Conservation (phyloP, 2,329 filamentous ascomycete genomes). For the Aspergillus udagawae region DNA sequence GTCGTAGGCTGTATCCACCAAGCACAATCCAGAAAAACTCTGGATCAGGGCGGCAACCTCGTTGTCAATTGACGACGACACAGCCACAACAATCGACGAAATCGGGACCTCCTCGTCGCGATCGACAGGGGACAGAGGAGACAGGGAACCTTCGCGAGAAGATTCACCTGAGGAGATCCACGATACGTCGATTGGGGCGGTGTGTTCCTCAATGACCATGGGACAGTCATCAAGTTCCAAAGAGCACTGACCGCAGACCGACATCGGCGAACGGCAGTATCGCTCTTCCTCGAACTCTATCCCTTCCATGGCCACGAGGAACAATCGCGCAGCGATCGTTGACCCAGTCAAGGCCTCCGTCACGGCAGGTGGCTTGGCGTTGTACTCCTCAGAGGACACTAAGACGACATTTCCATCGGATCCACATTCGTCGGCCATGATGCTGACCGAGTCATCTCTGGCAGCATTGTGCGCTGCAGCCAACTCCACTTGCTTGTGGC, state of each 20-base stretch:
- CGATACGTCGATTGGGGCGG: neutral
- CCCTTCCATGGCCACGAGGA: neutral
- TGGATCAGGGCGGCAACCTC: slow-evolving; percentile 7
- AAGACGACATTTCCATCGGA: neutral
- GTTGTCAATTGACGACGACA: slow-evolving; percentile 5
- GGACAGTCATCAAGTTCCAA: neutral
- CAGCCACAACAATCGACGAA: neutral
- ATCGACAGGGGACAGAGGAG: neutral
- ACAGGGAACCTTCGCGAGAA: neutral
- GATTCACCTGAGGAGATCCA: neutral
- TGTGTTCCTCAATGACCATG: neutral
- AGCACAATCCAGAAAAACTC: slow-evolving; percentile 5
- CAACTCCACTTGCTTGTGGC: slow-evolving; percentile 3
- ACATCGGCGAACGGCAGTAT: neutral
- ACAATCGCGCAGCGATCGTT: neutral
- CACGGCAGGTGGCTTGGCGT: neutral
- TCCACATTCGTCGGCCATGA: neutral
- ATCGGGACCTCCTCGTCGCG: neutral
- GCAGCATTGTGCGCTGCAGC: neutral
- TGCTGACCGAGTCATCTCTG: neutral
- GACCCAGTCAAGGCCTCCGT: neutral
- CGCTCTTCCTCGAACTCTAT: neutral
- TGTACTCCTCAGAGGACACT: neutral
- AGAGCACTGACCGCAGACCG: neutral
- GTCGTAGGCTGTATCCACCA: slow-evolving; percentile 3